phyloP scores from a whole-genome alignment of 768 basidiomycete species.

The Lyophyllum atratum region DNA sequence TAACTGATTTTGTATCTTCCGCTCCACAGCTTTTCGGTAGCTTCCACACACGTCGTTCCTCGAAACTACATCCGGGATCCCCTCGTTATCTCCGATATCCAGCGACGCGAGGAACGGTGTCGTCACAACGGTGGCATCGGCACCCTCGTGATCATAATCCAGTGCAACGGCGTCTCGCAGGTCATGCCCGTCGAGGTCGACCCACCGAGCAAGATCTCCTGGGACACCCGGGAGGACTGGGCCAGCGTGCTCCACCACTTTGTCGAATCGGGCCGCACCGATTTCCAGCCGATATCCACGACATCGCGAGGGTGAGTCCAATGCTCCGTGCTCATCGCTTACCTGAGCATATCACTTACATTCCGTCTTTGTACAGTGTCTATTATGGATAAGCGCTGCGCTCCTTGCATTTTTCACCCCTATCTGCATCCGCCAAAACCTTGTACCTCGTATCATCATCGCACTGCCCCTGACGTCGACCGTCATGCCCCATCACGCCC shows the following conservation, averaged over 20 bases:
- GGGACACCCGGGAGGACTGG: slow-evolving; percentile 81
- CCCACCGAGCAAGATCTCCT: slow-evolving; percentile 71
- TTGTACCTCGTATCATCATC: slow-evolving; percentile 5
- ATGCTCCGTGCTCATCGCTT: neutral
- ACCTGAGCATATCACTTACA: slow-evolving; percentile 6
- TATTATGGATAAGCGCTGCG: slow-evolving; percentile 39
- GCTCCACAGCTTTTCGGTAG: slow-evolving; percentile 61
- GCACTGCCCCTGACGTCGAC: slow-evolving; percentile 17
- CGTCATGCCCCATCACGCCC: slow-evolving; percentile 11
- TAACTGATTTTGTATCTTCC: slow-evolving; percentile 3
- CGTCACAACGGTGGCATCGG: slow-evolving; percentile 77
- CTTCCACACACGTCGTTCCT: slow-evolving; percentile 70
- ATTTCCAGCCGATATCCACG: slow-evolving; percentile 84
- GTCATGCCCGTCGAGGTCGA: slow-evolving; percentile 90
- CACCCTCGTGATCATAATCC: slow-evolving; percentile 71
- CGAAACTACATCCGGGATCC: slow-evolving; percentile 74
- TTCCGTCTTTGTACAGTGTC: slow-evolving; percentile 31
- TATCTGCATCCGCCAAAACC: neutral
- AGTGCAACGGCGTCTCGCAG: slow-evolving; percentile 75
- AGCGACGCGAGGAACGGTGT: slow-evolving; percentile 79
- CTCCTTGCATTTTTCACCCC: neutral
- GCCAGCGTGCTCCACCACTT: slow-evolving; percentile 66
- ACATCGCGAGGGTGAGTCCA: slow-evolving; percentile 67
- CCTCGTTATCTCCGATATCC: slow-evolving; percentile 74
- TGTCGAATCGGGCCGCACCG: slow-evolving; percentile 69